A percentile compares a stretch with the other conserved stretches of the same genome.
phyloP scores from a whole-genome alignment of 2,329 filamentous ascomycete genomes.

The Fusarium nematophilum region DNA sequence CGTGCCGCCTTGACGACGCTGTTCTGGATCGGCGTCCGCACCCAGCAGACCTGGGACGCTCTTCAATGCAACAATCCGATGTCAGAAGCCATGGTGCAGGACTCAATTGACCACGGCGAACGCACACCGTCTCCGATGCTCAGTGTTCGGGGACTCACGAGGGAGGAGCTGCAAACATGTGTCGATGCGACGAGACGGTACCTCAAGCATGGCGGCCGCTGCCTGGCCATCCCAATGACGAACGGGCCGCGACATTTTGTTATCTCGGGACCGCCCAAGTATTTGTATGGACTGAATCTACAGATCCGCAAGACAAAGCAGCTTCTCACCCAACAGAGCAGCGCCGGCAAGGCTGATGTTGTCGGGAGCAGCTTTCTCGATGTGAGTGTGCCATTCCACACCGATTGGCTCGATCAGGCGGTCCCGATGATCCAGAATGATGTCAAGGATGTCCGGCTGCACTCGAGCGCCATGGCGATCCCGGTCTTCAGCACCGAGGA shows the following conservation, averaged over 20 bases:
- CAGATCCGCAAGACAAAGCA: constrained; percentile 19
- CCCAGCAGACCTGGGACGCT: constrained; percentile 14
- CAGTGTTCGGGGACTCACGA: constrained; percentile 8
- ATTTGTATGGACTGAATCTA: constrained; percentile 17
- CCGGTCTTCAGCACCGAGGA: constrained; percentile 14
- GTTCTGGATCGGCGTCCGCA: constrained; percentile 20
- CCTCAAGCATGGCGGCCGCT: neutral
- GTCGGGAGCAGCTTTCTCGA: constrained; percentile 12
- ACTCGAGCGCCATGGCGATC: neutral
- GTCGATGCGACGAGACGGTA: constrained; percentile 15
- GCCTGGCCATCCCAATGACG: constrained; percentile 4
- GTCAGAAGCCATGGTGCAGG: constrained; percentile 19
- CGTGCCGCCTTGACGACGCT: constrained; percentile 8
- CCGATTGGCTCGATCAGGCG: constrained; percentile 5
- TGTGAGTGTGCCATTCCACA: constrained; percentile 23
- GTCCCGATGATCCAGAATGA: constrained; percentile 14
- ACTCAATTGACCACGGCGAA: constrained; percentile 14
- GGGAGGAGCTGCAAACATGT: constrained; percentile 7
- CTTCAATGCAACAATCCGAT: neutral
- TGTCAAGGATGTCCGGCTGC: neutral
- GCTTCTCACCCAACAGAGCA: too few relatives aligned
- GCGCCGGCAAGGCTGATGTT: neutral
- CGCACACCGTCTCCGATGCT: constrained; percentile 17
- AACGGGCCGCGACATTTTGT: constrained; percentile 17
- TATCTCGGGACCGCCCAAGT: constrained; percentile 13